Evolutionary conservation across 2,329 filamentous ascomycete species (phyloP), one percentile per base, ranked within the genome.

Genomic region (Gyromitra esculenta): DNA sequence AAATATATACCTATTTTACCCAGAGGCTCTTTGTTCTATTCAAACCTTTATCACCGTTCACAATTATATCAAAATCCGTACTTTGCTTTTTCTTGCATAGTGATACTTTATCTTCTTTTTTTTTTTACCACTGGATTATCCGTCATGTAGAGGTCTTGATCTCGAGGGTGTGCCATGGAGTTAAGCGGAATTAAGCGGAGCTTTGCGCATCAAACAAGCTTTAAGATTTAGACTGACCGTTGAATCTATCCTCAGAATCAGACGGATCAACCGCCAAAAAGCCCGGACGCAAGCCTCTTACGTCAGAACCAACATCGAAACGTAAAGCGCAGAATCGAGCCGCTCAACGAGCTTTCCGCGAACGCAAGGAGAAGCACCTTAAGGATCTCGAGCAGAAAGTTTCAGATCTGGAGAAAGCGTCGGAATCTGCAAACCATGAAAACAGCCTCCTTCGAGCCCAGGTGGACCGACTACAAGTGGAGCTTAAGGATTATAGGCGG

Each of bases 271-370:
- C 91, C 56, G 89, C 93, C 31, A 98, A 98, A 89, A 99, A 98
- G 85, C 95, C 96, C 3, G 96, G 96, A 65, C 90, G 96, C 79
- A 99, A 99, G 87, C 96, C 95, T 21, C 87, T 98, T 81, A 98
- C 93, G 62, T 96, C 93, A 25, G 96, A 98, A 84, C 96, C 96
- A 31, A 98, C 92, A 80, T 96, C 94, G 80, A 96, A 97, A 85
- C 91, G 94, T 81, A 99, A 99, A 85, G 96, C 96, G 8, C 94
- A 97, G 82, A 97, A 97, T 80, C 89, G 94, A 80, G 94, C 94
- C 9, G 94, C 94, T 3, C 94, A 97, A 84, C 89, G 94, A 75
- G 94, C 94, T 5, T 97, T 97, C 87, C 90, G 94, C 70, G 94
- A 97, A 83, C 92, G 94, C 78, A 97, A 97, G 85, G 94, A 97